Evolutionary conservation across 768 basidiomycete genomes (phyloP), one percentile per base, ranked within the genome.

Genomic region (Russula olivacea): DNA sequence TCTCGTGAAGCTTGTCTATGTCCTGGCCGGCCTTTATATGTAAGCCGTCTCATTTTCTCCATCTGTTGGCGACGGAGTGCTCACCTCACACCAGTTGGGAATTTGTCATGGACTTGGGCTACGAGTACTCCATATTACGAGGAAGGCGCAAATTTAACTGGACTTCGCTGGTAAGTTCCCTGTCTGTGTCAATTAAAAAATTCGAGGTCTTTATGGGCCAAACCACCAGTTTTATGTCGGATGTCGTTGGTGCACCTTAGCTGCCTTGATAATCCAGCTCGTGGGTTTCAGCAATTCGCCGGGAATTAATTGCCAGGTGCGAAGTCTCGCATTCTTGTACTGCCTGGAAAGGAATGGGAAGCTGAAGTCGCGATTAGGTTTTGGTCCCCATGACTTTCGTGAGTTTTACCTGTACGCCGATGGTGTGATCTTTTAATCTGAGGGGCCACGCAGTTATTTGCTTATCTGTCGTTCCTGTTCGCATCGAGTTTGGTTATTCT

Each of bases 401-500:
- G 50, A 60, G 61, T 15, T 30, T 15, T 11, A 23, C 17, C 17
- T 34, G 19, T 43, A 17, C 45, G 12, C 45, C 21, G 40, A 59
- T 59, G 23, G 14, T 32, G 17, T 21, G 7, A 9, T 28, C 25
- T 21, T 17, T 28, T 34, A 43, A n/a, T 54, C 23, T 6, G 43
- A 41, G 8, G 5, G 14, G 25, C 28, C 11, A 12, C 17, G 11
- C 25, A 65, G 64, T 2, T 28, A 45, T 54, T 63, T 54, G 48
- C n/a, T 2, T 52, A 14, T 28, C 14, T 54, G 30, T 11, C 45
- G 12, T 47, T 63, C 45, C 14, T 58, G 6, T 65, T n/a, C n/a
- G 56, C 64, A 10, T 62, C 64, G 32, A 53, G 34, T 10, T 61
- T 65, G n/a, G 58, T 55, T 32, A 34, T 61, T 25, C 45, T 63